Base-by-base conservation (phyloP, 352 stramenopile genomes). In the Pythium diclinum region DNA sequence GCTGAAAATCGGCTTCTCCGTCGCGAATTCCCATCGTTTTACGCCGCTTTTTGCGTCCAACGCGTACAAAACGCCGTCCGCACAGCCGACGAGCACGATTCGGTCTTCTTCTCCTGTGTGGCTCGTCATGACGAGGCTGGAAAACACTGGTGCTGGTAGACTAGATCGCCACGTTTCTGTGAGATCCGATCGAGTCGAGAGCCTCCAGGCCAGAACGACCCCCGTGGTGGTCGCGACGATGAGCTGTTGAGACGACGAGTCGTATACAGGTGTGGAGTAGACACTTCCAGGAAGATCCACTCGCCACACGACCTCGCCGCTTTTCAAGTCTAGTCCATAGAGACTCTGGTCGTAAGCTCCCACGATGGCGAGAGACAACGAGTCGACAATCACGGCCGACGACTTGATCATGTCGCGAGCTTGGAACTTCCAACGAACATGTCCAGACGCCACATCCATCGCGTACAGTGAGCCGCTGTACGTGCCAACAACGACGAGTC, bases 1-100 rank as follows among this genome's bases (percentile, higher is more conserved):
- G 58, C 77, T 85, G 58, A 89, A 88, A 52, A 89, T 75, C 7
- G 81, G 77, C 34, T 87, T 85, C 0, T 71, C 46, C 0, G 81
- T 88, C 33, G 62, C 7, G 11, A 81, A 3, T 28, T 65, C 56
- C 81, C 81, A 90, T 9, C 40, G 54, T 16, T 69, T 63, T 0
- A 23, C 49, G 1, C 81, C 81, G n/a, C 38, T 48, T 6, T 17
- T 19, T n/a, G 67, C 59, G 5, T 54, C 47, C 1, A 87, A 16
- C 2, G 70, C 77, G 48, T 87, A 88, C 23, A 90, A 23, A 1
- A 63, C 28, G 4, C 77, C 72, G 42, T 90, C 73, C 1, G 77
- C 79, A 52, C 81, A 90, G 9, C 75, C 79, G 1, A 85, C 72
- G 13, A 83, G 2, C 33, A 87, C 40, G 11, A 16, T 8, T 25